These are phyloP conservation scores for Dipodascopsis uninucleata DNA, from an alignment of 805 yeast genomes.

Conservation along the genomic window DNA sequence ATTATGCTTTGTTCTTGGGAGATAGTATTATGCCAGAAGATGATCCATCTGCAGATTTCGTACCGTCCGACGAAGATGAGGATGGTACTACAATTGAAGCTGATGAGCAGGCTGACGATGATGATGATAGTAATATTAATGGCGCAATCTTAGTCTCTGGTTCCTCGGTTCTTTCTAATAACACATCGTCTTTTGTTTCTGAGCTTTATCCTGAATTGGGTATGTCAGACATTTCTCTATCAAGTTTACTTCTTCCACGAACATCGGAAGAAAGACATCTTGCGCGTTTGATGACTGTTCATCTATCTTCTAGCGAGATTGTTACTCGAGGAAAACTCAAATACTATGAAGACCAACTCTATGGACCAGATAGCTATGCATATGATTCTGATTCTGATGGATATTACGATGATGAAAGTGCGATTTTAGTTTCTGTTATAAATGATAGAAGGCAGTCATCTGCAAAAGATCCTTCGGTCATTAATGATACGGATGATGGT, in stretches of 20 bases:
- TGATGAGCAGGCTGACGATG: slow-evolving; percentile 27
- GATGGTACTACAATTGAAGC: slow-evolving; percentile 24
- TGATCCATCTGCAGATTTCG: slow-evolving; percentile 27
- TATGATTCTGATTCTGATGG: slow-evolving; percentile 29
- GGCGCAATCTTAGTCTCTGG: background rate
- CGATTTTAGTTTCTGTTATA: slow-evolving; percentile 12
- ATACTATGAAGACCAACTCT: slow-evolving; percentile 4
- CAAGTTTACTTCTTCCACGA: slow-evolving; percentile 16
- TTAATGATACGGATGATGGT: slow-evolving; percentile 8
- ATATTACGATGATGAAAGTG: slow-evolving; percentile 11
- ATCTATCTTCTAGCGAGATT: slow-evolving; percentile 17
- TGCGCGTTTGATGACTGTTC: slow-evolving; percentile 19
- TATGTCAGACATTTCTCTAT: slow-evolving; percentile 14
- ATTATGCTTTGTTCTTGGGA: slow-evolving; percentile 40
- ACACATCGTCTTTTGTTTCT: background rate
- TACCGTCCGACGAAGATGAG: slow-evolving; percentile 17
- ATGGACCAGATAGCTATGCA: slow-evolving; percentile 30
- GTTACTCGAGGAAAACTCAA: slow-evolving; percentile 18
- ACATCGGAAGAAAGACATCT: slow-evolving; percentile 21
- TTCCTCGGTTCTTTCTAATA: background rate
- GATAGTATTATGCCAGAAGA: slow-evolving; percentile 79
- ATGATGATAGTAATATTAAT: slow-evolving; percentile 12
- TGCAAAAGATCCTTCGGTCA: slow-evolving; percentile 1
- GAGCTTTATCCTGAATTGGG: slow-evolving; percentile 23
- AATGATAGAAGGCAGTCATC: slow-evolving; percentile 9